Conservation (phyloP, 2,329 filamentous ascomycete species). For the Berkeleyomyces basicola region DNA sequence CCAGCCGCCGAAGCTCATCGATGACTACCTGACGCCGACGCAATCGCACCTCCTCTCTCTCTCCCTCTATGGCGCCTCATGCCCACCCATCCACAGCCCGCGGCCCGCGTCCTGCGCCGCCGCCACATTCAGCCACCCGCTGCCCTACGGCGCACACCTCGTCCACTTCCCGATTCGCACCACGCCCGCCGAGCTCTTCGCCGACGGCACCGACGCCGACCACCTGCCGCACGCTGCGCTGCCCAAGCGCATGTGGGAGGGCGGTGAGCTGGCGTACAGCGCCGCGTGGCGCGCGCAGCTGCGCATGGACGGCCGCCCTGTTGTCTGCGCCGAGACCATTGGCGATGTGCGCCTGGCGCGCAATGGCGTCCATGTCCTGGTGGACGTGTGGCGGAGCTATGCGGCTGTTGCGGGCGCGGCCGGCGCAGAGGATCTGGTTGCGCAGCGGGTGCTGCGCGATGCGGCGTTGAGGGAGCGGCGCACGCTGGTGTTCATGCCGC, state of each 20-base stretch:
- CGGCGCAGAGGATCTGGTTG: background rate
- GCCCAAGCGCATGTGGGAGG: conserved; percentile 72
- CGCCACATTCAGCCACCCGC: conserved; percentile 13
- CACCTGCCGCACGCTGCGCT: conserved; percentile 55
- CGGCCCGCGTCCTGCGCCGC: conserved; percentile 12
- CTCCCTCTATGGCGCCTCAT: conserved; percentile 28
- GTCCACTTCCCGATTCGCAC: conserved; percentile 70
- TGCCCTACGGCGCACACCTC: conserved; percentile 26
- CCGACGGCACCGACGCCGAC: conserved; percentile 70
- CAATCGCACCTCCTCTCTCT: conserved; percentile 48
- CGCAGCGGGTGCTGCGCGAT: conserved; percentile 11
- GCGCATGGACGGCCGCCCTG: conserved; percentile 24
- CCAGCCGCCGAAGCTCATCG: conserved; percentile 22
- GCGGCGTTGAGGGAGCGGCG: conserved; percentile 30
- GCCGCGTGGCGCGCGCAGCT: conserved; percentile 19
- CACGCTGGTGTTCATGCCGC: conserved; percentile 36
- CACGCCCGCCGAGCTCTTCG: conserved; percentile 43
- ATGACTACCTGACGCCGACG: conserved; percentile 36
- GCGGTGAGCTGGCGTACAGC: conserved; percentile 50
- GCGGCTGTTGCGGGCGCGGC: conserved; percentile 17
- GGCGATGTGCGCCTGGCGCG: conserved; percentile 23
- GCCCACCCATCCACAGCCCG: conserved; percentile 9
- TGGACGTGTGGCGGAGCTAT: conserved; percentile 34
- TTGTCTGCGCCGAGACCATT: conserved; percentile 31
- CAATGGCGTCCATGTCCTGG: conserved; percentile 26